phyloP scores from a whole-genome alignment of 768 basidiomycete species.

The Hirschioporus abietinus region DNA sequence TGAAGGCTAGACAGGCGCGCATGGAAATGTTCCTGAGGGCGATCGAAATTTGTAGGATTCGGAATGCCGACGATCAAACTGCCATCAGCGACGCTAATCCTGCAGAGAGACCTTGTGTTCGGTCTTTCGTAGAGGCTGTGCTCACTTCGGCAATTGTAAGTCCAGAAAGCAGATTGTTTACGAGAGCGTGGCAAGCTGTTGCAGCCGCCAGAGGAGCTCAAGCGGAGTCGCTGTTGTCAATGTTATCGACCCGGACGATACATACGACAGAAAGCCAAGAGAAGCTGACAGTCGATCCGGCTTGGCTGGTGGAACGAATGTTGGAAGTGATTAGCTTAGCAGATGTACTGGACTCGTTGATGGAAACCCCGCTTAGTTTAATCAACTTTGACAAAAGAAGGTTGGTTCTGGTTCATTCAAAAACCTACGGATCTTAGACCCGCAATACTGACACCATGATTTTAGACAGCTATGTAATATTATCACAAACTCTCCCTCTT shows the following conservation, averaged over 20 bases:
- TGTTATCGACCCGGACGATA: conserved; percentile 48
- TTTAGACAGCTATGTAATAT: conserved; percentile 63
- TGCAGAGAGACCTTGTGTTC: conserved; percentile 56
- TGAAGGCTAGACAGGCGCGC: conserved; percentile 58
- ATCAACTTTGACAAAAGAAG: conserved; percentile 83
- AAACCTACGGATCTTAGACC: not conserved
- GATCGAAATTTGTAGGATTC: conserved; percentile 67
- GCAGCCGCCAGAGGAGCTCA: conserved; percentile 55
- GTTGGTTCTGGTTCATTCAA: conserved; percentile 31
- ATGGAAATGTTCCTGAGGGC: conserved; percentile 70
- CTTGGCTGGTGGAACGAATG: conserved; percentile 79
- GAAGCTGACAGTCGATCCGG: conserved; percentile 66
- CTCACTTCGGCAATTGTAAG: conserved; percentile 72
- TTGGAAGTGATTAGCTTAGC: conserved; percentile 73
- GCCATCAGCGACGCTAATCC: conserved; percentile 28
- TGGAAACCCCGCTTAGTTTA: conserved; percentile 51
- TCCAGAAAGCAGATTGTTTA: conserved; percentile 72
- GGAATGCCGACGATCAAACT: conserved; percentile 39
- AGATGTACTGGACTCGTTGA: conserved; percentile 54
- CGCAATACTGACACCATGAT: conserved; percentile 13
- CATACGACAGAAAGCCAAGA: conserved; percentile 41
- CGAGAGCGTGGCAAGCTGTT: conserved; percentile 73
- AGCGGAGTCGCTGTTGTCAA: conserved; percentile 54
- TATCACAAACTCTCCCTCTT: conserved; percentile 46
- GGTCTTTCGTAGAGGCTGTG: conserved; percentile 79